Evolutionary conservation across 257 asterid genomes (phyloP), one percentile per base, ranked within the genome.

Genomic region (Orobanche coerulescens): DNA sequence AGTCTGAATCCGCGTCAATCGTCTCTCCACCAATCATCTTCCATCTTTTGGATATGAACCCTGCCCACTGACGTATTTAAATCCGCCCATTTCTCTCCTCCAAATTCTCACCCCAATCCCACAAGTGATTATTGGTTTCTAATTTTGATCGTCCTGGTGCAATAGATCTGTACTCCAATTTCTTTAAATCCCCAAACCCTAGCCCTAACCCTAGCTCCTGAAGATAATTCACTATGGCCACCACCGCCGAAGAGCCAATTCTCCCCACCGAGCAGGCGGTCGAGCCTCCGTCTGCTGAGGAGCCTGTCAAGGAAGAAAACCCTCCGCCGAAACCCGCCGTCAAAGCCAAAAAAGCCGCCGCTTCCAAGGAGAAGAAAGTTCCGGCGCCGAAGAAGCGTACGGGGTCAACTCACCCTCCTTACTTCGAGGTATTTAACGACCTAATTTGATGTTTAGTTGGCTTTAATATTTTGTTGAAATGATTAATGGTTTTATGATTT

Each of bases 321-420:
- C 28, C 73, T 7, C 72, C 76, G 40, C 49, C 76, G 30, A 73
- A 74, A 58, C 25, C 54, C 23, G 50, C 80, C 9, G 59, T 79
- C 15, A 81, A 77, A 61, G 5, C 81, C 3, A 77, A 63, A 73
- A 64, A 74, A 19, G 24, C 65, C 10, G 50, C 61, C 20, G 49
- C 55, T 0, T 20, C 66, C 6, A 82, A 77, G 34, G 82, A 31
- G 40, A 87, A 82, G 73, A 88, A 83, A 19, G 72, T 78, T 1
- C 74, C 95, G 52, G 91, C 87, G 0, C 82, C 95, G 4, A 79
- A 58, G 22, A 84, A 84, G 79, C 77, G 69, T 3, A 70, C 15
- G 7, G 1, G 78, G 0, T 15, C 83, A 4, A 13, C 79, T 33
- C 97, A 89, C 53, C 97, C 97, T 11, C 75, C 95, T 13, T 86